These are phyloP conservation scores for Amborella trichopoda DNA, from an alignment of 164 flowering plant genomes.

Conservation along the genomic window DNA sequence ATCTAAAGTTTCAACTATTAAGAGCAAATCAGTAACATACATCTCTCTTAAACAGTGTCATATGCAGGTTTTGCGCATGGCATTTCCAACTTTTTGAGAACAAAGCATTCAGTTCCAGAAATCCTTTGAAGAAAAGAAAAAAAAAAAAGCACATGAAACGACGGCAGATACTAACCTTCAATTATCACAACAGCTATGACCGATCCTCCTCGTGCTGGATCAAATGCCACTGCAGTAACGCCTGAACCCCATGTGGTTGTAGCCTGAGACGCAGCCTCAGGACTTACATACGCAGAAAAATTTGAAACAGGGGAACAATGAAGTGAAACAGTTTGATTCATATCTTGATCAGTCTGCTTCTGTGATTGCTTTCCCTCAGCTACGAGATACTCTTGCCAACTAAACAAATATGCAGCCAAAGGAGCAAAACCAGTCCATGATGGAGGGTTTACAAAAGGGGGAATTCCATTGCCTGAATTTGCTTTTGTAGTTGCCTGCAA, in stretches of 20 bases:
- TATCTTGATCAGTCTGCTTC: slow-evolving; percentile 35
- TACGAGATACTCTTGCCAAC: slow-evolving; percentile 82
- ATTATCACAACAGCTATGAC: slow-evolving; percentile 92
- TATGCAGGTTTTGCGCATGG: too few relatives aligned
- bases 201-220: slow-evolving; percentile 97
- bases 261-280: slow-evolving; percentile 93
- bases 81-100: too few relatives aligned
- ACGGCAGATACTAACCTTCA: slow-evolving; percentile 41
- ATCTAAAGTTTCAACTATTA: background rate
- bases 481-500: slow-evolving; percentile 70
- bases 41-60: too few relatives aligned
- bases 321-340: slow-evolving; percentile 43
- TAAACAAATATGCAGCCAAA: slow-evolving; percentile 85
- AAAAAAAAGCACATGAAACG: background rate
- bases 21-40: too few relatives aligned
- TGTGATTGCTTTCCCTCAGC: slow-evolving; percentile 61
- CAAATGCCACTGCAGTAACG: slow-evolving; percentile 95
- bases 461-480: slow-evolving; percentile 47
- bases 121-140: background rate
- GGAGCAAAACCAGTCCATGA: slow-evolving; percentile 90
- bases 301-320: slow-evolving; percentile 98
- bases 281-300: slow-evolving; percentile 97
- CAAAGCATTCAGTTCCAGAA: too few relatives aligned
- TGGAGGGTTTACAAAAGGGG: slow-evolving; percentile 76
- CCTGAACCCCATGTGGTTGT: slow-evolving; percentile 99